phyloP scores from a whole-genome alignment of 2,329 filamentous ascomycete genomes.

The Chrysoporthe cubensis region DNA sequence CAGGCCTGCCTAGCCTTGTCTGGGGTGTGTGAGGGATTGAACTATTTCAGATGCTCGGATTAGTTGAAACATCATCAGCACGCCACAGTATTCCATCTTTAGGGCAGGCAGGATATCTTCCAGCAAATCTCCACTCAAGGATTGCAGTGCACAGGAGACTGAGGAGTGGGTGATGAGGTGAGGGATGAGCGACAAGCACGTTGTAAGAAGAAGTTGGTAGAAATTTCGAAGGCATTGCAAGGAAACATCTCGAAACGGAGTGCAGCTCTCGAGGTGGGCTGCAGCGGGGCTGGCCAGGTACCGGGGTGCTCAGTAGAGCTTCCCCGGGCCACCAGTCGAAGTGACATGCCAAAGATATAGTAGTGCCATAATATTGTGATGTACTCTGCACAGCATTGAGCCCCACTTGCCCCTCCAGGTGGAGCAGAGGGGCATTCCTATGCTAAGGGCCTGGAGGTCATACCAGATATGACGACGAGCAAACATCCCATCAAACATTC shows the following conservation, averaged over 20 bases:
- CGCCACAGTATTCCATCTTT: no score
- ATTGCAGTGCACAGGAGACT: neutral
- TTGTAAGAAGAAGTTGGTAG: neutral
- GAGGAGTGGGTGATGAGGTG: neutral
- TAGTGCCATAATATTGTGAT: no score
- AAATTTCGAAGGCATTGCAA: neutral
- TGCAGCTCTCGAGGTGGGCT: neutral
- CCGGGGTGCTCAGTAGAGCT: neutral
- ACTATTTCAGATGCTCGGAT: no score
- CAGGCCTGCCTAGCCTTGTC: no score
- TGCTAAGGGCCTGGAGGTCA: neutral
- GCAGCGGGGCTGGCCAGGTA: neutral
- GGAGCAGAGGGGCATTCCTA: no score
- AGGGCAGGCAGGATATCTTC: no score
- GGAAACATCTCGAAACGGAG: neutral
- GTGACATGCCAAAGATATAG: neutral
- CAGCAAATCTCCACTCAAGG: no score
- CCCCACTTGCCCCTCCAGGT: no score
- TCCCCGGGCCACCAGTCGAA: neutral
- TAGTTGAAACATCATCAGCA: no score
- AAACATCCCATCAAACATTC: neutral
- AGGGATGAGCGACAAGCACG: neutral
- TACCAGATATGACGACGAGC: neutral
- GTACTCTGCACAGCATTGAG: no score
- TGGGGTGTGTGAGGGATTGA: no score